Base-by-base conservation (phyloP, 306 rosid genomes). In the Phaseolus lunatus region DNA sequence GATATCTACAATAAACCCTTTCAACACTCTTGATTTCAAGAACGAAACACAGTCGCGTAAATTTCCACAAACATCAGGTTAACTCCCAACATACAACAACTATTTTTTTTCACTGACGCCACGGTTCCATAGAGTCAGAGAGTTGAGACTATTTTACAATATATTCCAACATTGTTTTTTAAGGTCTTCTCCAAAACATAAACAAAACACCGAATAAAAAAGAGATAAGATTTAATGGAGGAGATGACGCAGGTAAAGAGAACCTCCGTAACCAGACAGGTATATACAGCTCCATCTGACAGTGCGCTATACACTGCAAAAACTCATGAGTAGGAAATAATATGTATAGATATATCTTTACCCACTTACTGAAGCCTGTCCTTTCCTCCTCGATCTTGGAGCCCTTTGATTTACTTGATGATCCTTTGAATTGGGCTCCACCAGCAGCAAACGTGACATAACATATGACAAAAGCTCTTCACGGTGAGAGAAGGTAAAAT, bases 381-480 rank as follows among this genome's bases (percentile, higher is more conserved):
- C 78, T 52, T 45, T 87, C 53, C 45, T 75, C 86, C 49, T 87
- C 37, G 31, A 69, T 73, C 65, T 82, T 22, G 15, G 5, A 61
- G 44, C 71, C 79, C 77, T 83, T 52, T 61, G 87, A 66, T 79
- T 84, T 49, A 67, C 70, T 58, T 82, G 86, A 50, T 69, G 86
- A 44, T 69, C 82, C 62, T 77, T 70, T 72, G 86, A 31, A 18
- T 85, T 58, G 0, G 86, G 88, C 68, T 88, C 87, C 75, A 92
- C 90, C 19, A 87, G 92, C 67, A 86, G 81, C 65, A 92, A 76
- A 23, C 96, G 87, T 3, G 98, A 92, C 93, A 90, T 92, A 41
- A 88, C 98, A 80, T 88, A 92, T 4, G 92, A 85, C 77, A 94
- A 82, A 73, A 94, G 96, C 59, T 94, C 97, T 83, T 94, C 97